Conservation (phyloP, 352 stramenopile species). For the Pythium rishiriense region DNA sequence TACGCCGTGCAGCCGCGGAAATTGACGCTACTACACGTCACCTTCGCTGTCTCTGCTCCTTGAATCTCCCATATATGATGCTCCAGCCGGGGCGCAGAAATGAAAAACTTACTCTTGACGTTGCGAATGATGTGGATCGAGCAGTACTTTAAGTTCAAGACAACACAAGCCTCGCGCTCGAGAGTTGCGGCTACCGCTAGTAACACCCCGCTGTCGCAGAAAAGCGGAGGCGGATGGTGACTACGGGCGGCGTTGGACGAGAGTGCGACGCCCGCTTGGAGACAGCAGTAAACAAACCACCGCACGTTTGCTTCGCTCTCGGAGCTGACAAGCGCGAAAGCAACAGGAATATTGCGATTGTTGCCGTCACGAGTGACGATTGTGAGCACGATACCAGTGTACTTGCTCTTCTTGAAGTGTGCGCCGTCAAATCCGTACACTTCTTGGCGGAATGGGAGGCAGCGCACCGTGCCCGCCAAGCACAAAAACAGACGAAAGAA, state of each 20-base stretch:
- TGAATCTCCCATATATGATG: background rate
- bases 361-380: constrained; percentile 12
- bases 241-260: background rate
- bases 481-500: constrained; percentile 17
- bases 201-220: background rate
- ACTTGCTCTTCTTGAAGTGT: constrained; percentile 11
- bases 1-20: too few relatives aligned
- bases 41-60: background rate
- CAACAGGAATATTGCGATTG: constrained; percentile 10
- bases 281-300: background rate
- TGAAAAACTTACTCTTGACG: background rate
- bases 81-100: background rate
- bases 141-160: constrained; percentile 1
- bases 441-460: background rate
- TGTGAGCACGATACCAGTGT: too few relatives aligned
- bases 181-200: background rate
- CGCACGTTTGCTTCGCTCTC: constrained; percentile 3
- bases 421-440: constrained; percentile 14
- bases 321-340: constrained; percentile 1
- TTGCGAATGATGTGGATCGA: constrained; percentile 6
- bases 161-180: background rate
- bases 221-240: too few relatives aligned
- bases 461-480: background rate
- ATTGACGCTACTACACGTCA: too few relatives aligned
- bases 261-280: background rate